These are phyloP conservation scores for Cylindricascospora bacillispora DNA, from an alignment of 1,139 yeast species.

Conservation along the genomic window DNA sequence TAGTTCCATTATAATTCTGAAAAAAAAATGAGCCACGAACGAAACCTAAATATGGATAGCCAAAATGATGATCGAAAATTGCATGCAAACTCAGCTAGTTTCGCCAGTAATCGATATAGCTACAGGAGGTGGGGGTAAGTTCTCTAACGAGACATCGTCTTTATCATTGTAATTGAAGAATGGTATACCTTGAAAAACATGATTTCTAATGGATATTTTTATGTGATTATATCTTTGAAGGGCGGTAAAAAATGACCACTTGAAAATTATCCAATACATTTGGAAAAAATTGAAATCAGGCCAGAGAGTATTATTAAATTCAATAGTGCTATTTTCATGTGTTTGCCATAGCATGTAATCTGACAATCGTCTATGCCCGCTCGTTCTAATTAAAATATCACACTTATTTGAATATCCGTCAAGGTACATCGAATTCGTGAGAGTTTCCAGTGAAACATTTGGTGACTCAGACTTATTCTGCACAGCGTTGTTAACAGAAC, in stretches of 20 bases:
- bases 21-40: no score
- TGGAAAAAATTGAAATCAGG: slow-evolving; percentile 60
- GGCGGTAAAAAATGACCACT: slow-evolving; percentile 36
- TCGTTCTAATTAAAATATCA: slow-evolving; percentile 72
- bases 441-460: slow-evolving; percentile 30
- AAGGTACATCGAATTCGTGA: slow-evolving; percentile 43
- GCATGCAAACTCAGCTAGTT: no score
- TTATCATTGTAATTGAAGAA: slow-evolving; percentile 2
- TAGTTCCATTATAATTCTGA: no score
- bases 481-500: slow-evolving; percentile 28
- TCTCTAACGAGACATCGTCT: slow-evolving; percentile 3
- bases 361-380: slow-evolving; percentile 74
- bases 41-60: no score
- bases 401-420: slow-evolving; percentile 56
- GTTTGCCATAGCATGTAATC: slow-evolving; percentile 86
- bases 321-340: slow-evolving; percentile 55
- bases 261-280: slow-evolving; percentile 37
- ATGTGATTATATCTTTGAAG: slow-evolving; percentile 10
- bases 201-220: slow-evolving; percentile 1
- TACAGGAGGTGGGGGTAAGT: slow-evolving; percentile 8
- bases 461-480: slow-evolving; percentile 14
- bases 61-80: no score
- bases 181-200: neutral
- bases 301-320: slow-evolving; percentile 67
- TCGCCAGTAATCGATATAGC: slow-evolving; percentile 8